Evolutionary conservation across 129 eudicot species (phyloP), one percentile per base, ranked within the genome.

Genomic region (Dittrichia graveolens): DNA sequence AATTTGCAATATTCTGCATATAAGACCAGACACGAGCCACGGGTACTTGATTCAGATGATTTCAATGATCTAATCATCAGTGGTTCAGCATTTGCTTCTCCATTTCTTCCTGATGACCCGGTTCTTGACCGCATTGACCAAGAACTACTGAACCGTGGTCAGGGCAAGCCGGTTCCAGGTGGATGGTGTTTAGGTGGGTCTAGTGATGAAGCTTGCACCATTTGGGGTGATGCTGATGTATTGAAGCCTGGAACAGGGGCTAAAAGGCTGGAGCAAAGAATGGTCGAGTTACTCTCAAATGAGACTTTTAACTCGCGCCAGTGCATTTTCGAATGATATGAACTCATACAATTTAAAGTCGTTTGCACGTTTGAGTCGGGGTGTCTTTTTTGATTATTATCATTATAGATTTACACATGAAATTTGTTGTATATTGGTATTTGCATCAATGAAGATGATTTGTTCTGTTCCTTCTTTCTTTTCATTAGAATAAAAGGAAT

Each of bases 141-240:
- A 34, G 85, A 86, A 74, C 13, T 94, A 53, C 74, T 94, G 39
- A 72, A 78, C 44, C 83, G 96, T 12, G 80, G 50, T 41, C 87
- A 76, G 34, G 96, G 84, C 3, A 84, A 83, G 47, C 88, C 88
- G 39, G 87, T 88, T 41, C 97, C 93, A 15, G 99, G 99, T 47
- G 99, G 99, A n/a, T 94, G 99, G 99, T 94, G 99, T 78, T 79
- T 94, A 64, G 97, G 94, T 24, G 88, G 81, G 16, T 49, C 82
- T 3, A 63, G 39, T 2, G 71, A 75, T 16, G 84, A 90, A 39
- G 75, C 46, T 8, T 94, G 99, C 58, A 44, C n/a, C 10, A 59
- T 77, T 11, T 94, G 99, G 99, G 99, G 99, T 3, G 96, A 94
- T 83, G 95, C 99, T 31, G 87, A 86, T 40, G 95, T 94, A 71